phyloP scores from a whole-genome alignment of 352 stramenopile species.

The Phytophthora lateralis region DNA sequence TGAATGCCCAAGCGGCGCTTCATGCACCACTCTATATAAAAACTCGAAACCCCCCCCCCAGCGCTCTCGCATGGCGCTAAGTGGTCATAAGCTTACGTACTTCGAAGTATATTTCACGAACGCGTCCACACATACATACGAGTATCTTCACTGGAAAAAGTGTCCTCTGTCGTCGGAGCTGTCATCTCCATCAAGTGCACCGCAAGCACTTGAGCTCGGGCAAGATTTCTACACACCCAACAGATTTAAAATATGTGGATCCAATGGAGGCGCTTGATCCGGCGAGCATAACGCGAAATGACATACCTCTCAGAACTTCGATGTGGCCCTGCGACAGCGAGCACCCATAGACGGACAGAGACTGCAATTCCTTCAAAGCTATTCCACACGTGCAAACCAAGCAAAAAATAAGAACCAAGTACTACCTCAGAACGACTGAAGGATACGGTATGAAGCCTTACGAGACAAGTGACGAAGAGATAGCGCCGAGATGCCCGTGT shows the following conservation, averaged over 20 bases:
- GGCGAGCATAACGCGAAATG: background rate
- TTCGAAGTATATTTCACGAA: conserved; percentile 23
- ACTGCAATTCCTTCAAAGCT: conserved; percentile 64
- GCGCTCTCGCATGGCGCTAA: background rate
- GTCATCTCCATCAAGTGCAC: conserved; percentile 39
- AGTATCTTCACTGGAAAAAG: conserved; percentile 12
- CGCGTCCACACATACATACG: conserved; percentile 13
- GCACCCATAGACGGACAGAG: conserved; percentile 64
- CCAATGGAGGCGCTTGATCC: background rate
- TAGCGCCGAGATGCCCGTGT: conserved; percentile 67
- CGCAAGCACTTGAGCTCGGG: conserved; percentile 50
- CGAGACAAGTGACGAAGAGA: conserved; percentile 76
- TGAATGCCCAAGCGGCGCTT: conserved; percentile 18
- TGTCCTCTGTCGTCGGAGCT: background rate
- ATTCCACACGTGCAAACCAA: background rate
- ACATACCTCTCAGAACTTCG: conserved; percentile 54
- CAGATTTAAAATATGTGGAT: background rate
- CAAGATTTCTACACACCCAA: conserved; percentile 47
- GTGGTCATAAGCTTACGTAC: conserved; percentile 15
- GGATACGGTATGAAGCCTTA: conserved; percentile 30
- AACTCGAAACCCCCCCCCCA: conserved; percentile 23
- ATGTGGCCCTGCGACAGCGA: conserved; percentile 53
- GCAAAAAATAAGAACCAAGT: conserved; percentile 4
- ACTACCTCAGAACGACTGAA: conserved; percentile 2
- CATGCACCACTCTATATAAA: conserved; percentile 30